Base-by-base conservation (phyloP, 495 filamentous ascomycete species). In the Penicillium fimorum region DNA sequence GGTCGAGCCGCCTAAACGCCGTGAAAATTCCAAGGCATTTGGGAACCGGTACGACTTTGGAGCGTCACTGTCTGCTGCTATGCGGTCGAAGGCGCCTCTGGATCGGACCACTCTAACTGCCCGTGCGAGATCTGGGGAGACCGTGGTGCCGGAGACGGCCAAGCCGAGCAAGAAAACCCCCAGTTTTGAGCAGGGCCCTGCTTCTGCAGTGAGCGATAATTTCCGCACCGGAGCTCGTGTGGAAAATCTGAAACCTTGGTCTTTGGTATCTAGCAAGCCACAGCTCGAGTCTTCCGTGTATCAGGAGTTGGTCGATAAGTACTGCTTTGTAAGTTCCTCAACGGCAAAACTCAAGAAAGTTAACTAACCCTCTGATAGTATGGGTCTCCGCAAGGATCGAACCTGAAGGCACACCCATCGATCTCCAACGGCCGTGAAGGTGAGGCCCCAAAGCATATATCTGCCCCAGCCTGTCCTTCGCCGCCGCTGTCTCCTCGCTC, bases 241-340 rank as follows among this genome's bases (percentile, higher is more conserved):
- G 32, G 64, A 62, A 50, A 55, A 68, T 53, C 55, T 68, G 46
- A 75, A 79, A 52, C 79, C 82, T 30, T 74, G 76, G 66, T 71
- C 78, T 24, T 65, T 84, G 45, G 69, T 75, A 10, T 75, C 79
- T 45, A 78, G 82, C 67, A 87, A 89, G 63, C 88, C 87, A 22
- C 79, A 83, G 41, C 77, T 93, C 59, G 81, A 92, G 24, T 95
- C 93, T 24, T 83, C 87, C 38, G 88, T 90, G 50, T 97, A 97
- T 72, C 86, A 91, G 67, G 94, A 98, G 71, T 79, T 98, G 55
- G 84, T 98, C 65, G 89, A 96, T 78, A 96, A 95, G 74, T 98
- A 96, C 76, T 98, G 94, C 80, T 96, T 96, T 82, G 92, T 96
- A 90, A 83, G 92, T 95, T 78, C 70, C 3, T 58, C 50, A 63